Evolutionary conservation across 768 basidiomycete species (phyloP).

Genomic region (Trametes elegans): DNA sequence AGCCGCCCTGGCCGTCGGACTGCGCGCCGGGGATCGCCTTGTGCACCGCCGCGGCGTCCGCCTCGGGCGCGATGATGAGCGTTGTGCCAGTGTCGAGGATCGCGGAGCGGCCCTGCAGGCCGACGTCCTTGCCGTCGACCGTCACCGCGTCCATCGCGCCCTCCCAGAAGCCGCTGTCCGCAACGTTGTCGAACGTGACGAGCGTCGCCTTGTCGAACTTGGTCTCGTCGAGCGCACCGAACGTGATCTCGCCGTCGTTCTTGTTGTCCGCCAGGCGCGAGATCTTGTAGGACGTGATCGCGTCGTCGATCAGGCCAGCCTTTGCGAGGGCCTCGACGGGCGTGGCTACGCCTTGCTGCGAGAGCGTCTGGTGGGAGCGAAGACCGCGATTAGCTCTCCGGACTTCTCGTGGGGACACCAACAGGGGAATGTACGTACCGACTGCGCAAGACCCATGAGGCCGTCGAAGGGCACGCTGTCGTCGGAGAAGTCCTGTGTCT

Average conservation of each 20-base stretch:
- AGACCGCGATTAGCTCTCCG: neutral
- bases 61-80: conserved; percentile 38
- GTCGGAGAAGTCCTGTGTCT: conserved; percentile 60
- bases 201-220: conserved; percentile 66
- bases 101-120: conserved; percentile 61
- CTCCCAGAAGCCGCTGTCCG: conserved; percentile 77
- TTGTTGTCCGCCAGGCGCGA: conserved; percentile 64
- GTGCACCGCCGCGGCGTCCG: conserved; percentile 57
- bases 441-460: conserved; percentile 75
- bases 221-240: conserved; percentile 69
- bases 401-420: neutral
- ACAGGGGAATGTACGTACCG: conserved; percentile 40
- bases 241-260: conserved; percentile 80
- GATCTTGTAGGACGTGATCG: conserved; percentile 81
- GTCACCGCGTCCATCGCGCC: conserved; percentile 55
- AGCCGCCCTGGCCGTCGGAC: conserved; percentile 45
- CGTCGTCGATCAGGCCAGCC: conserved; percentile 52
- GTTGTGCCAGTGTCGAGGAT: conserved; percentile 57
- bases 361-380: conserved; percentile 48
- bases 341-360: conserved; percentile 60
- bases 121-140: conserved; percentile 53
- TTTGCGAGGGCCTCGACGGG: conserved; percentile 69
- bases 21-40: conserved; percentile 52
- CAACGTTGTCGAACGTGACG: conserved; percentile 62
- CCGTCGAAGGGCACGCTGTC: conserved; percentile 59